Evolutionary conservation across 2,329 filamentous ascomycete genomes (phyloP), one percentile per base, ranked within the genome.

Genomic region (Apiospora phragmitis): DNA sequence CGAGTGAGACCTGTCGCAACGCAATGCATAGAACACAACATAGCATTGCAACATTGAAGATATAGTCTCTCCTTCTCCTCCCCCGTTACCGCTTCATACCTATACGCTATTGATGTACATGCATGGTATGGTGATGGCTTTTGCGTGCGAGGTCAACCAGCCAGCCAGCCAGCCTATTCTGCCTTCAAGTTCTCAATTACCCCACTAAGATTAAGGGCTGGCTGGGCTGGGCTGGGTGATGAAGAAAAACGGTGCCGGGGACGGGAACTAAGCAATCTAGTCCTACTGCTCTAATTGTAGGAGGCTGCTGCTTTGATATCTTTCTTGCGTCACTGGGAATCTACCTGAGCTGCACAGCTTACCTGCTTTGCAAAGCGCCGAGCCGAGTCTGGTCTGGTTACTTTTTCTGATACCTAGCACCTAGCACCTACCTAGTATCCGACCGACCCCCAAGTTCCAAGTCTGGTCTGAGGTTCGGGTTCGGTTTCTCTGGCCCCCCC

Each of bases 1-100:
- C 21, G 55, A n/a, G 55, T 62, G 55, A 62, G 55, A 62, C 55
- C 55, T 62, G 55, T 62, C 55, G 55, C 55, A 62, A 38, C 55
- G 29, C 55, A 62, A 62, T 29, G 32, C 55, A 38, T 32, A 59
- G 26, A 38, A 21, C 55, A 29, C 55, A 32, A n/a, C 55, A 24
- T 24, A 32, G 26, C 51, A 59, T 29, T 14, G 24, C 49, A 51
- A 29, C 49, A 29, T 18, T 18, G 26, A 8, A 32, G 16, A 32
- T 55, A 8, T 55, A 55, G 12, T 51, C 24, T 55, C 26, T 55
- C 3, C 32, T n/a, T 59, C 29, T 35, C 29, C 38, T 59, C 11
- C 32, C 21, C 55, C n/a, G 18, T 38, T 7, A 7, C 9, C 55
- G 38, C 18, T 12, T 11, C 55, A n/a, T n/a, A n/a, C 24, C 29